Conservation (phyloP, 2,329 filamentous ascomycete species). For the Ophiocordyceps camponoti-saundersi region DNA sequence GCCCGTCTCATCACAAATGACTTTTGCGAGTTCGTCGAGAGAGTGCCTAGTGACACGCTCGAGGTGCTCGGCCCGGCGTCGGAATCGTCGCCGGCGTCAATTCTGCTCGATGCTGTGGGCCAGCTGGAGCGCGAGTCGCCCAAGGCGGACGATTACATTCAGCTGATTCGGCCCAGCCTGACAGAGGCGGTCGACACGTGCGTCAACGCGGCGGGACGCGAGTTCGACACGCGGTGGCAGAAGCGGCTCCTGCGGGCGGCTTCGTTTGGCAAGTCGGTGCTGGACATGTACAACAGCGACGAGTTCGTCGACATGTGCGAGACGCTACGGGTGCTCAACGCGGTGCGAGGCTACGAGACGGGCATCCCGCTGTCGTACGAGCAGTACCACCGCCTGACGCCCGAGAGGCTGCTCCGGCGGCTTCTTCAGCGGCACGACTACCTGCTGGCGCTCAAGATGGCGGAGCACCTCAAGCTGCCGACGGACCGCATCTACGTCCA, state of each 20-base stretch:
- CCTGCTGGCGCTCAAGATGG: constrained; percentile 73
- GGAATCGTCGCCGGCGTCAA: constrained; percentile 74
- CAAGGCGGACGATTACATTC: constrained; percentile 94
- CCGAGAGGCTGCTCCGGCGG: constrained; percentile 72
- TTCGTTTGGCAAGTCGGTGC: constrained; percentile 91
- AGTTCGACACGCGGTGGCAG: constrained; percentile 83
- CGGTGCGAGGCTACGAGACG: constrained; percentile 78
- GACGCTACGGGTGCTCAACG: constrained; percentile 79
- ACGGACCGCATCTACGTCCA: constrained; percentile 88
- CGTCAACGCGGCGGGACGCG: constrained; percentile 81
- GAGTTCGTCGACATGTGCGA: constrained; percentile 99
- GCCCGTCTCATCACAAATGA: constrained; percentile 81
- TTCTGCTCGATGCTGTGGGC: constrained; percentile 83
- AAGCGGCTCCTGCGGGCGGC: constrained; percentile 92
- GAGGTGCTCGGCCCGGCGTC: constrained; percentile 83
- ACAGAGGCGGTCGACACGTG: constrained; percentile 90
- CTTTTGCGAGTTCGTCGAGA: constrained; percentile 93
- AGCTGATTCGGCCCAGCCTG: constrained; percentile 73
- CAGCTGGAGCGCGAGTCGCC: constrained; percentile 87
- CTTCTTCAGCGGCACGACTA: constrained; percentile 85
- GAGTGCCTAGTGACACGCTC: constrained; percentile 71
- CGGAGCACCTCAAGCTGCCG: constrained; percentile 70
- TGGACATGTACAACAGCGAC: constrained; percentile 95
- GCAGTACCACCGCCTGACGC: constrained; percentile 79
- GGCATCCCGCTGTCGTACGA: constrained; percentile 85